These are phyloP conservation scores for Mucor velutinosus DNA, from an alignment of 371 early-diverging fungal genomes.

Conservation along the genomic window DNA sequence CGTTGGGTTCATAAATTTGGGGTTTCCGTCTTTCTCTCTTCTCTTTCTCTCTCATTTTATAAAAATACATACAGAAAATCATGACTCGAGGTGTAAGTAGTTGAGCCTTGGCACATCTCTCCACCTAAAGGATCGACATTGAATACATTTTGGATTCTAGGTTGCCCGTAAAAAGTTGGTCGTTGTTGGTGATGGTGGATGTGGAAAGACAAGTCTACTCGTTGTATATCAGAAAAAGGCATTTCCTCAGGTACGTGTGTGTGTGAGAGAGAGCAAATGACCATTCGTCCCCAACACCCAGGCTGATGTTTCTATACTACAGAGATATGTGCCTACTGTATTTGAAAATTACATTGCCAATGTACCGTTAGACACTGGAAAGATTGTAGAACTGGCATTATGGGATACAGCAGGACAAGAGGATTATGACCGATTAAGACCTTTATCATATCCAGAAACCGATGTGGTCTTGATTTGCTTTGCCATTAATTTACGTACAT, in stretches of 20 bases:
- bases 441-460: slow-evolving; percentile 76
- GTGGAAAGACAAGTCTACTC: slow-evolving; percentile 86
- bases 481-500: slow-evolving; percentile 66
- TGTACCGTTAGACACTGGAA: slow-evolving; percentile 65
- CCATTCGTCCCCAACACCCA: background rate
- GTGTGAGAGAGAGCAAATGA: slow-evolving; percentile 8
- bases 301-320: background rate
- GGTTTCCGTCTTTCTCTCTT: background rate
- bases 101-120: background rate
- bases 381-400: slow-evolving; percentile 62
- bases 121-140: background rate
- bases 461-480: slow-evolving; percentile 76
- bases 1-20: background rate
- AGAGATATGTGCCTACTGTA: slow-evolving; percentile 75
- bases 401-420: slow-evolving; percentile 92
- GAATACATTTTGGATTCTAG: slow-evolving; percentile 9
- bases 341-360: slow-evolving; percentile 73
- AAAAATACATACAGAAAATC: background rate
- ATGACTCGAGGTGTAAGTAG: slow-evolving; percentile 25
- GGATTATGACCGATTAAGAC: slow-evolving; percentile 86
- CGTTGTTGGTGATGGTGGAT: slow-evolving; percentile 71
- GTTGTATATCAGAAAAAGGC: slow-evolving; percentile 83
- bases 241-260: slow-evolving; percentile 74
- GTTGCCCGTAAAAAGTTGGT: slow-evolving; percentile 56
- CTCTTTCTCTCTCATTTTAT: slow-evolving; percentile 6